phyloP scores from a whole-genome alignment of 2,329 filamentous ascomycete genomes.

The Truncatella angustata region DNA sequence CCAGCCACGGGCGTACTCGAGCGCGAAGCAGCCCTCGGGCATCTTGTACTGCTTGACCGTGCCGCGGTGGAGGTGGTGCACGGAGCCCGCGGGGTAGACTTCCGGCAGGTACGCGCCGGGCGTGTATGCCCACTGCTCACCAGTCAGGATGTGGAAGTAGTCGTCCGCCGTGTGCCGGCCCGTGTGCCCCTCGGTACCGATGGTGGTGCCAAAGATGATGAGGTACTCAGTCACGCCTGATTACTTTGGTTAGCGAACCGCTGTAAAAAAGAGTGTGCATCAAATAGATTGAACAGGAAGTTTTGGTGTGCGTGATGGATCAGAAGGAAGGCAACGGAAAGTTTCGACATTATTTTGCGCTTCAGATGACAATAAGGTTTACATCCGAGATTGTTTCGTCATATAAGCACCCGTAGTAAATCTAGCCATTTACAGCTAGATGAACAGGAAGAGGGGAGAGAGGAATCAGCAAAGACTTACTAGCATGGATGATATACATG shows the following conservation, averaged over 20 bases:
- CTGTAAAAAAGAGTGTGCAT: too few relatives aligned
- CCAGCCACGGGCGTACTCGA: conserved; percentile 85
- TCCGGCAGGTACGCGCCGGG: conserved; percentile 66
- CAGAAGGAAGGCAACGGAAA: conserved; percentile 9
- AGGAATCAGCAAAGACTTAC: conserved; percentile 42
- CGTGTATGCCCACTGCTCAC: conserved; percentile 73
- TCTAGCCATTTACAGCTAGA: too few relatives aligned
- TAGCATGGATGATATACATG: conserved; percentile 88
- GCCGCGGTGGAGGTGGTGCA: conserved; percentile 72
- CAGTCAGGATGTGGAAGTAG: conserved; percentile 88
- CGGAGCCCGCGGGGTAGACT: conserved; percentile 65
- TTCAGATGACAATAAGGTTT: neutral
- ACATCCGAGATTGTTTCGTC: conserved; percentile 9
- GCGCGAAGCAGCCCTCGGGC: conserved; percentile 72
- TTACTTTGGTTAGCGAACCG: neutral
- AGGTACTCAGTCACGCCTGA: conserved; percentile 80
- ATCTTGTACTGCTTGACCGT: conserved; percentile 81
- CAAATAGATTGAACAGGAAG: neutral
- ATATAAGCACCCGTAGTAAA: neutral
- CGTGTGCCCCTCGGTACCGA: conserved; percentile 85
- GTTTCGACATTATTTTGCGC: conserved; percentile 10
- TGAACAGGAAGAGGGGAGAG: neutral
- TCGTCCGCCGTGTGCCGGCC: conserved; percentile 90
- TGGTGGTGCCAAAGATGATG: conserved; percentile 80
- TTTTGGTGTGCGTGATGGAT: neutral